A percentile compares a stretch with the other conserved stretches of the same genome.
phyloP scores from a whole-genome alignment of 495 filamentous ascomycete species.

The Extremus antarcticus region DNA sequence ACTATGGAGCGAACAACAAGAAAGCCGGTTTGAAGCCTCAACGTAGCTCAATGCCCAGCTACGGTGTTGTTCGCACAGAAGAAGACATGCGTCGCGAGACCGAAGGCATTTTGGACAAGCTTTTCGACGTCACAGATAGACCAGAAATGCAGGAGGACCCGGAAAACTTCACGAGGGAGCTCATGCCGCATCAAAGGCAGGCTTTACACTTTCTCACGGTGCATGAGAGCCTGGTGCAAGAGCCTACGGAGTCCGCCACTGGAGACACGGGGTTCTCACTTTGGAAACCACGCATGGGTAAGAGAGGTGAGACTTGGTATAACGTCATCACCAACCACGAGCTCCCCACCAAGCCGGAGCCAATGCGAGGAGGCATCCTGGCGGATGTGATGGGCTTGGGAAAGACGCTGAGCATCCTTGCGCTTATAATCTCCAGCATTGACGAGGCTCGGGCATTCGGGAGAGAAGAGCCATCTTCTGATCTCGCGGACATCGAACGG shows the following conservation, averaged over 20 bases:
- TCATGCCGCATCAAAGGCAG: conserved; percentile 85
- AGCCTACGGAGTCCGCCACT: no score
- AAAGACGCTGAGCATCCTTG: conserved; percentile 83
- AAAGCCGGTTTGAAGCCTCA: conserved; percentile 1
- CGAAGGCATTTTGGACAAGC: conserved; percentile 73
- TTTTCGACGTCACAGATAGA: conserved; percentile 61
- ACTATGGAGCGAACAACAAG: conserved; percentile 15
- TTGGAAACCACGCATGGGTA: conserved; percentile 44
- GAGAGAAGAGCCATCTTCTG: conserved; percentile 29
- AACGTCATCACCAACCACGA: conserved; percentile 73
- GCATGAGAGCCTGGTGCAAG: no score
- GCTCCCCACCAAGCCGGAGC: conserved; percentile 50
- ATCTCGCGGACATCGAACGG: conserved; percentile 35
- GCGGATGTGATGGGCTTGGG: conserved; percentile 98
- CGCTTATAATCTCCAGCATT: conserved; percentile 56
- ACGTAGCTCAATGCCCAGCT: conserved; percentile 6
- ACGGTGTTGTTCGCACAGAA: conserved; percentile 50
- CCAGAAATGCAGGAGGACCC: conserved; percentile 59
- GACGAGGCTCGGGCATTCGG: conserved; percentile 49
- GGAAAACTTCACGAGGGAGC: conserved; percentile 47
- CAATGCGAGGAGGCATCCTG: conserved; percentile 74
- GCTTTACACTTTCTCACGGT: conserved; percentile 77
- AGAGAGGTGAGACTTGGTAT: conserved; percentile 42
- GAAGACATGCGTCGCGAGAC: conserved; percentile 82
- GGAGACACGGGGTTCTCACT: conserved; percentile 41